Percentiles rank a stretch among this genome's conserved stretches.
Conservation (phyloP, 805 yeast species). For the Barnettozyma salicaria region DNA sequence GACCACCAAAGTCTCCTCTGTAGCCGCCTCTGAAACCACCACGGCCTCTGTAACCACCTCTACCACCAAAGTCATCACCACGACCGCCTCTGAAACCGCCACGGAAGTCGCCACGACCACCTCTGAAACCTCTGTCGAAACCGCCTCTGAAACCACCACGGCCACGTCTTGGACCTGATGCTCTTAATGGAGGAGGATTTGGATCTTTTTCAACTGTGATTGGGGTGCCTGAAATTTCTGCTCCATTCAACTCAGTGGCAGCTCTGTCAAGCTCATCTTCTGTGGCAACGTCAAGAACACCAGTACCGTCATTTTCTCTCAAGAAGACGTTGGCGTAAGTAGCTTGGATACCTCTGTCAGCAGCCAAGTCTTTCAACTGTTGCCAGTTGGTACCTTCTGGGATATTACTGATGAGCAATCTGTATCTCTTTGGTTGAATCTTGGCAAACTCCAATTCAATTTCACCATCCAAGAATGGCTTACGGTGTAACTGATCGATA, state of each 20-base stretch:
- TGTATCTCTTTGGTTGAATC: constrained; percentile 55
- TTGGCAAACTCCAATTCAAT: constrained; percentile 38
- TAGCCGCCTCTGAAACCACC: constrained; percentile 24
- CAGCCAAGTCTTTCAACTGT: constrained; percentile 83
- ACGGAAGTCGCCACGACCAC: constrained; percentile 39
- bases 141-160: constrained; percentile 33
- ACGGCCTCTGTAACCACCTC: constrained; percentile 27
- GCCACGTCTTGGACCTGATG: constrained; percentile 39
- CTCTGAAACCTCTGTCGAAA: constrained; percentile 34
- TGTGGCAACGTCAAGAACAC: constrained; percentile 43
- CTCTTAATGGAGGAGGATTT: constrained; percentile 43
- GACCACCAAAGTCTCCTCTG: constrained; percentile 3
- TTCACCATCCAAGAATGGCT: constrained; percentile 52
- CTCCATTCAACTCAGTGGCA: constrained; percentile 62
- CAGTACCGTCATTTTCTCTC: constrained; percentile 41
- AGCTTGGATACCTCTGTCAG: constrained; percentile 65
- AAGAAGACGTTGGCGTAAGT: constrained; percentile 47
- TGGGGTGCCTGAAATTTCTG: constrained; percentile 63
- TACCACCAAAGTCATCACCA: constrained; percentile 33
- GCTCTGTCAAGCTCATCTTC: constrained; percentile 76
- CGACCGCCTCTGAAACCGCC: constrained; percentile 41
- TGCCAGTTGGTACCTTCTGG: constrained; percentile 83
- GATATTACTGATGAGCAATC: constrained; percentile 62
- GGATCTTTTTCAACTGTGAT: constrained; percentile 75
- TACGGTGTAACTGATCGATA: constrained; percentile 69